These are phyloP conservation scores for Sphagnum fallax DNA, from an alignment of 228 moss, liverwort and hornwort species.

Conservation along the genomic window DNA sequence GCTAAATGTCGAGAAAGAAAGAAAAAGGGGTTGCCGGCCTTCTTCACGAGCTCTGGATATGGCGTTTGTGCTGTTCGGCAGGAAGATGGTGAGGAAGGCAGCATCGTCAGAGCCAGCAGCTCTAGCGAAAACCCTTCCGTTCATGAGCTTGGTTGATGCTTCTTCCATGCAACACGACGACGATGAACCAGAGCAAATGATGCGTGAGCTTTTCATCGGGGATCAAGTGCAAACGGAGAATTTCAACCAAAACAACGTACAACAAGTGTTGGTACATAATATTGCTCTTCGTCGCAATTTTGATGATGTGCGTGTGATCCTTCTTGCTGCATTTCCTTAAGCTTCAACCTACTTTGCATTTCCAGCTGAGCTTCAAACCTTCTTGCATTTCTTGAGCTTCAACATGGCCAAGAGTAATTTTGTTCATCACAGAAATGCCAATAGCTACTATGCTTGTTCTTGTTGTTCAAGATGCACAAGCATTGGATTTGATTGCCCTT, in stretches of 20 bases:
- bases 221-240: conserved; percentile 10
- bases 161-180: conserved; percentile 7
- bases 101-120: background rate
- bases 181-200: background rate
- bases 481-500: background rate
- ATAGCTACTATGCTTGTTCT: background rate
- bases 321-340: background rate
- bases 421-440: background rate
- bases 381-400: background rate
- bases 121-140: conserved; percentile 1
- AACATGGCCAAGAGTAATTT: background rate
- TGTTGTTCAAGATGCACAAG: background rate
- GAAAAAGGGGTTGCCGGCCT: too few relatives aligned
- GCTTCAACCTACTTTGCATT: background rate
- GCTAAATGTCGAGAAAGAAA: too few relatives aligned
- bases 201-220: conserved; percentile 1
- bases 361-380: too few relatives aligned
- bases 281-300: conserved; percentile 64
- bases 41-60: background rate
- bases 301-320: conserved; percentile 42
- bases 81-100: conserved; percentile 1
- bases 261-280: conserved; percentile 62
- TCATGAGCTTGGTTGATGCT: background rate
- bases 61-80: conserved; percentile 12
- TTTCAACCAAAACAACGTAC: conserved; percentile 18